Conservation (phyloP, 352 stramenopile genomes). For the Pythium monospermum region DNA sequence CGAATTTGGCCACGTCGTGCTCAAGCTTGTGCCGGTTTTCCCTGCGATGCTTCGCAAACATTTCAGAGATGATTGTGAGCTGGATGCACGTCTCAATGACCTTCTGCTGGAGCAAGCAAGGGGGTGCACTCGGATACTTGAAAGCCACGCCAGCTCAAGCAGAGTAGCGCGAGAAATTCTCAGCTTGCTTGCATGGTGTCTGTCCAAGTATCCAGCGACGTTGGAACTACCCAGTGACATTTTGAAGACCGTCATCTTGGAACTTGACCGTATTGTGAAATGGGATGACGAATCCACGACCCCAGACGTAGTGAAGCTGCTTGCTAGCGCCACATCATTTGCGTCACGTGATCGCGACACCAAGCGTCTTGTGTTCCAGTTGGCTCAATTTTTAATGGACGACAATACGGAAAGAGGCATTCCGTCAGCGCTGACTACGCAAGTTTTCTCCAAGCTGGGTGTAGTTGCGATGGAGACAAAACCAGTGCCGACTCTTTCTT, state of each 20-base stretch:
- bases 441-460: too few species aligned
- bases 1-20: not conserved
- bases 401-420: not conserved
- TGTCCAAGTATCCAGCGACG: not conserved
- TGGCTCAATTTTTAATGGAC: not conserved
- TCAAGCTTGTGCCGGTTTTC: slow-evolving; percentile 3
- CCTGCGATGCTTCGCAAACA: not conserved
- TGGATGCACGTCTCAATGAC: not conserved
- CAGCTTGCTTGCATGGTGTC: slow-evolving; percentile 1
- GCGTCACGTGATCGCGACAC: not conserved
- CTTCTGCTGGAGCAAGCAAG: not conserved
- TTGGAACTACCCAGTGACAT: not conserved
- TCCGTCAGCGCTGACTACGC: too few species aligned
- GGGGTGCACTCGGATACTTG: not conserved
- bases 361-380: not conserved
- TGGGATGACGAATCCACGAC: not conserved
- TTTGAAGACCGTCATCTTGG: not conserved
- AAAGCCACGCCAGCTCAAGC: not conserved
- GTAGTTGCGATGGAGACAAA: not conserved
- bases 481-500: not conserved
- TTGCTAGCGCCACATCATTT: not conserved
- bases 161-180: slow-evolving; percentile 1
- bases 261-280: not conserved
- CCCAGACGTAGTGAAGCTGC: not conserved
- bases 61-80: too few species aligned